phyloP scores from a whole-genome alignment of 805 yeast genomes.

The Lachancea sp. region DNA sequence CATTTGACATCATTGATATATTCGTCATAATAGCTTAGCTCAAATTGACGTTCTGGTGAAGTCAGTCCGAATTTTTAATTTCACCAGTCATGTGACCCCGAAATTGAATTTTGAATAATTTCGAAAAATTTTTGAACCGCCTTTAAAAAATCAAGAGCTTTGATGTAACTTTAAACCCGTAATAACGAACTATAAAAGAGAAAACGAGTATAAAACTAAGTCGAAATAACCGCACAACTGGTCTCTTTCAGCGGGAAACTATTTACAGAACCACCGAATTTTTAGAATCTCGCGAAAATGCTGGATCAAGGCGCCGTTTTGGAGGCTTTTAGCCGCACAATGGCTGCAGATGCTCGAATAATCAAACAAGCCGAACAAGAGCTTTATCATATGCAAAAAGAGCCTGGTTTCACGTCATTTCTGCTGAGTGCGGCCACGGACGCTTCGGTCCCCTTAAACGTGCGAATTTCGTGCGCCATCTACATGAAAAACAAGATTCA shows the following conservation, averaged over 20 bases:
- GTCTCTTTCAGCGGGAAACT: no score
- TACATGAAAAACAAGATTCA: slow-evolving; percentile 60
- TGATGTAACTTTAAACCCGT: no score
- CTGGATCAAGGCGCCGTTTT: slow-evolving; percentile 45
- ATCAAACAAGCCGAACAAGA: slow-evolving; percentile 51
- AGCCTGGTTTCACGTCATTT: slow-evolving; percentile 52
- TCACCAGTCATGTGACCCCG: neutral
- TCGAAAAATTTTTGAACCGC: slow-evolving; percentile 3
- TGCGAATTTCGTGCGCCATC: slow-evolving; percentile 57
- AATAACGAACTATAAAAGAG: no score
- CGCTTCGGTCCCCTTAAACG: slow-evolving; percentile 35
- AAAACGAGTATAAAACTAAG: no score
- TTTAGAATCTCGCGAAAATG: slow-evolving; percentile 16
- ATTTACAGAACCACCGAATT: no score
- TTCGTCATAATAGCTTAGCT: no score
- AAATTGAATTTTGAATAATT: neutral
- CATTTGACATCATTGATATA: no score
- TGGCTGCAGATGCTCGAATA: slow-evolving; percentile 44
- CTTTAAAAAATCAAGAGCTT: neutral
- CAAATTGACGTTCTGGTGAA: no score
- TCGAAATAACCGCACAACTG: no score
- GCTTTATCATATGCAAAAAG: slow-evolving; percentile 45
- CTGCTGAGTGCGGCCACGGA: slow-evolving; percentile 46
- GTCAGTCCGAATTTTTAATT: no score
- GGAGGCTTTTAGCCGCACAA: slow-evolving; percentile 45